These are phyloP conservation scores for Colletotrichum echinochloae DNA, from an alignment of 2,329 filamentous ascomycete species.

Conservation along the genomic window DNA sequence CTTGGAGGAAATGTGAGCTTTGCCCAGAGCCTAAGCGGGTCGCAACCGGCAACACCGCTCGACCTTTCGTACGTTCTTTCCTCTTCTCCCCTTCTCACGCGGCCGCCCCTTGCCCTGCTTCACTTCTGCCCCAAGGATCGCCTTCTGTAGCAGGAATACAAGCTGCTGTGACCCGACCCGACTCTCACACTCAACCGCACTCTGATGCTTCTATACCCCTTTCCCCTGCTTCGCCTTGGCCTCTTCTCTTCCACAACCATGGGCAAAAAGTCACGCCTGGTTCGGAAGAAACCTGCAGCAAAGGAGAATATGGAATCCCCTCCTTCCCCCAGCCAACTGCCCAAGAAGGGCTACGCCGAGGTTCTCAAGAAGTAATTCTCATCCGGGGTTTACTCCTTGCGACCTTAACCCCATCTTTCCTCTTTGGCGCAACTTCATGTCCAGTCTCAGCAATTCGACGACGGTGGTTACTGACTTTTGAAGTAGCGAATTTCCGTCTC, in stretches of 20 bases:
- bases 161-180: neutral
- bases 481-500: slow-evolving; percentile 72
- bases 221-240: neutral
- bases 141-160: neutral
- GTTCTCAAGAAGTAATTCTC: slow-evolving; percentile 49
- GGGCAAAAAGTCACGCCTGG: slow-evolving; percentile 31
- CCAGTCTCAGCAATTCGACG: neutral
- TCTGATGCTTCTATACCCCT: neutral
- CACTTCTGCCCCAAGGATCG: neutral
- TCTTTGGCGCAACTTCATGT: neutral
- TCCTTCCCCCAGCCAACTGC: slow-evolving; percentile 13
- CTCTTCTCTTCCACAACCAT: slow-evolving; percentile 5
- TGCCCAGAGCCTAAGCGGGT: slow-evolving; percentile 73
- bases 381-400: neutral
- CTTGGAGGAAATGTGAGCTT: slow-evolving; percentile 72
- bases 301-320: slow-evolving; percentile 23
- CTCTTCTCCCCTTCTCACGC: slow-evolving; percentile 23
- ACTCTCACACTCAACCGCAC: neutral
- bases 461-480: slow-evolving; percentile 43
- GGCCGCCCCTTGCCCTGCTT: neutral
- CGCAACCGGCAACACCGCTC: slow-evolving; percentile 70
- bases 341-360: slow-evolving; percentile 46
- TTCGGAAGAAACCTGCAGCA: slow-evolving; percentile 21
- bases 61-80: slow-evolving; percentile 72
- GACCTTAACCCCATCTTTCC: slow-evolving; percentile 3